These are phyloP conservation scores for Aspergillus udagawae DNA, from an alignment of 2,329 filamentous ascomycete genomes.

Conservation along the genomic window DNA sequence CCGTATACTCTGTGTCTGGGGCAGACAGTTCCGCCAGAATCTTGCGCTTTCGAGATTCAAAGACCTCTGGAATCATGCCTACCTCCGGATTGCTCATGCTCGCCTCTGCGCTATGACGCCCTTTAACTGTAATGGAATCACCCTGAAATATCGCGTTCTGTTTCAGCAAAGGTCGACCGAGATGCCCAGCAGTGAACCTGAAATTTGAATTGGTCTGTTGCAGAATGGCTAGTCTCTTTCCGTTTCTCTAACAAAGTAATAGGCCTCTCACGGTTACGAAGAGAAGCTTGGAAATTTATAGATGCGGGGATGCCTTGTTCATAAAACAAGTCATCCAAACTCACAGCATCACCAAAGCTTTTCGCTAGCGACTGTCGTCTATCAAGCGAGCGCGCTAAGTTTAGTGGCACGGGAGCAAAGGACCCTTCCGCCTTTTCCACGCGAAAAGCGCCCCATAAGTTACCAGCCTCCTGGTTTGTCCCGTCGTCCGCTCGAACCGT, in stretches of 20 bases:
- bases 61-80: conserved; percentile 34
- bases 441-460: conserved; percentile 23
- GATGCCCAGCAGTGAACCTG: too few relatives aligned
- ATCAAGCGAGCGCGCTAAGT: conserved; percentile 13
- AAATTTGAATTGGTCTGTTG: not conserved
- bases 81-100: conserved; percentile 2
- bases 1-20: conserved; percentile 68
- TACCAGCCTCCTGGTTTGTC: conserved; percentile 24
- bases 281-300: not conserved
- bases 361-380: conserved; percentile 5
- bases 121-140: not conserved
- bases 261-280: not conserved
- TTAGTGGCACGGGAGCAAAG: conserved; percentile 17
- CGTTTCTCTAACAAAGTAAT: not conserved
- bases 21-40: conserved; percentile 69
- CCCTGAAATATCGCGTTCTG: too few relatives aligned
- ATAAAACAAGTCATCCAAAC: not conserved
- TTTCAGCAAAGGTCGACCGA: too few relatives aligned
- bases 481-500: conserved; percentile 13
- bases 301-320: not conserved
- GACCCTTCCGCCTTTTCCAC: conserved; percentile 18
- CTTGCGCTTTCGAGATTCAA: conserved; percentile 62
- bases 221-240: not conserved
- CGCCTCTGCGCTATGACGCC: not conserved
- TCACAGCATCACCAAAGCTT: conserved; percentile 9